Evolutionary conservation across 768 basidiomycete species (phyloP).

Genomic region (Pisolithus microcarpus): DNA sequence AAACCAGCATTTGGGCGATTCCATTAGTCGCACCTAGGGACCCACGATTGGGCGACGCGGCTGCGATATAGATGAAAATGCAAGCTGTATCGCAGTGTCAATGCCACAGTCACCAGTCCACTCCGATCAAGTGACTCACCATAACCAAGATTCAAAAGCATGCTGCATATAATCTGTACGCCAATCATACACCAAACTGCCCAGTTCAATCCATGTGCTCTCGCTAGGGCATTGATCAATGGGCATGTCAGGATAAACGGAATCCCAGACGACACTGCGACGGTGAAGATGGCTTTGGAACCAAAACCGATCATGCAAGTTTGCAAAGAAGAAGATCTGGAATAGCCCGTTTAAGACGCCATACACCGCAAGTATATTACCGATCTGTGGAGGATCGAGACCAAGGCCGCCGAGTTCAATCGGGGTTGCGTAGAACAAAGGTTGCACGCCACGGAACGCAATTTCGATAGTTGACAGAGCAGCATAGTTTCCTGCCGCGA

Average conservation of each 20-base stretch:
- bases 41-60: slow-evolving; percentile 56
- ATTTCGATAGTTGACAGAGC: slow-evolving; percentile 61
- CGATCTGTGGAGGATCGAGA: slow-evolving; percentile 57
- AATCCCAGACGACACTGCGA: slow-evolving; percentile 42
- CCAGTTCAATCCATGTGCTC: slow-evolving; percentile 37
- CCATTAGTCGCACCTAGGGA: slow-evolving; percentile 73
- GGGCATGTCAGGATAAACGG: slow-evolving; percentile 57
- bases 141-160: slow-evolving; percentile 47
- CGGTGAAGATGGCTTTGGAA: slow-evolving; percentile 53
- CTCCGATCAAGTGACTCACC: slow-evolving; percentile 33
- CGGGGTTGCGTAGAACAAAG: slow-evolving; percentile 69
- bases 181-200: slow-evolving; percentile 46
- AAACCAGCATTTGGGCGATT: slow-evolving; percentile 39
- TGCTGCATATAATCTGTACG: slow-evolving; percentile 40
- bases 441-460: slow-evolving; percentile 56
- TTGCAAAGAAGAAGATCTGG: slow-evolving; percentile 63
- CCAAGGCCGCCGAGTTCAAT: slow-evolving; percentile 63
- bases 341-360: slow-evolving; percentile 60
- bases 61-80: slow-evolving; percentile 63
- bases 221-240: slow-evolving; percentile 49
- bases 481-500: slow-evolving; percentile 61
- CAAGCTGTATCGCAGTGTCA: slow-evolving; percentile 39
- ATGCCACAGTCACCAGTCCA: background rate
- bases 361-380: slow-evolving; percentile 52
- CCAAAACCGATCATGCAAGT: slow-evolving; percentile 53